Percentiles rank a stretch among this genome's conserved stretches.
Evolutionary conservation across 208 protist genomes (phyloP).

Genomic region (Leishmania lainsoni): DNA sequence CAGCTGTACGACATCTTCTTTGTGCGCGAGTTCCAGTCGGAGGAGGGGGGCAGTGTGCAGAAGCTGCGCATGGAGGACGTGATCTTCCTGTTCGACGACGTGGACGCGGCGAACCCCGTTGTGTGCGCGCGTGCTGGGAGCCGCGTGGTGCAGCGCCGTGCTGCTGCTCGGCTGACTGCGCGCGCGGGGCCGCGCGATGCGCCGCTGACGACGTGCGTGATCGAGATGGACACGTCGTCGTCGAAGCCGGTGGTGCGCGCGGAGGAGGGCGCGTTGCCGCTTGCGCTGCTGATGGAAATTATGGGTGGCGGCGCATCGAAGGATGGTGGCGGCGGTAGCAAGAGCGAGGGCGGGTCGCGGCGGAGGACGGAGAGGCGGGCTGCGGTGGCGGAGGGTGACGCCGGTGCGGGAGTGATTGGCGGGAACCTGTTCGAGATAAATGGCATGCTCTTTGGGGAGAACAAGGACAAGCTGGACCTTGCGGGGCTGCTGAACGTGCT

Average conservation of each 20-base stretch:
- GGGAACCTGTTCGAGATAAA: conserved; percentile 15
- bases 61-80: conserved; percentile 68
- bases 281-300: conserved; percentile 22
- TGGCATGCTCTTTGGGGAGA: conserved; percentile 21
- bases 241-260: conserved; percentile 11
- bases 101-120: conserved; percentile 68
- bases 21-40: conserved; percentile 58
- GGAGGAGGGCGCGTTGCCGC: conserved; percentile 24
- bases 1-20: conserved; percentile 91
- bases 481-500: conserved; percentile 90
- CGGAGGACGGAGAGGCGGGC: neutral
- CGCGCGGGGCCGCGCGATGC: conserved; percentile 3
- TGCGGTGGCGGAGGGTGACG: neutral
- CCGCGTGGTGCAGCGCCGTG: conserved; percentile 35
- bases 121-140: conserved; percentile 65
- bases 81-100: conserved; percentile 88
- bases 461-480: conserved; percentile 73
- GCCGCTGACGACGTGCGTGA: conserved; percentile 30
- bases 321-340: neutral
- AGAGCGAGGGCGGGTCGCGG: neutral
- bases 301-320: conserved; percentile 6
- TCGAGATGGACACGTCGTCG: conserved; percentile 32
- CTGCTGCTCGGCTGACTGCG: conserved; percentile 31
- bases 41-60: conserved; percentile 24
- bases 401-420: conserved; percentile 2